These are phyloP conservation scores for Lentinula boryana DNA, from an alignment of 768 basidiomycete species.

Conservation along the genomic window DNA sequence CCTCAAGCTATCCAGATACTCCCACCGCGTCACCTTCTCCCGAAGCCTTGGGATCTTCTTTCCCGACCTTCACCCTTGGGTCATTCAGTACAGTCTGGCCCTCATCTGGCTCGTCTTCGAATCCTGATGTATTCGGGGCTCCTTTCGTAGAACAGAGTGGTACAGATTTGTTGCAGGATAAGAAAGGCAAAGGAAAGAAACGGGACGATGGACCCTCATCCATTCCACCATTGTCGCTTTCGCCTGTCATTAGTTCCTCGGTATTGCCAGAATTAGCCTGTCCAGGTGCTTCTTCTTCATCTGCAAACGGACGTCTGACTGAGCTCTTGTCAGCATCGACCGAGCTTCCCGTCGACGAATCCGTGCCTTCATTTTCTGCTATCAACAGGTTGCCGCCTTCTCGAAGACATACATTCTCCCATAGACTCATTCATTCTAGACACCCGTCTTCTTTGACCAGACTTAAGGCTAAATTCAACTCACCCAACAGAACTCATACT, in stretches of 20 bases:
- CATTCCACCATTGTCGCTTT: conserved; percentile 62
- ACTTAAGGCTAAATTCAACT: conserved; percentile 40
- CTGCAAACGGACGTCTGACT: not conserved
- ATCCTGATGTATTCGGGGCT: not conserved
- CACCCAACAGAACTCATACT: conserved; percentile 33
- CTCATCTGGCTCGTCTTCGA: conserved; percentile 8
- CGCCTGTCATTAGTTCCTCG: conserved; percentile 28
- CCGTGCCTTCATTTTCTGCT: conserved; percentile 16
- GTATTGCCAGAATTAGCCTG: not conserved
- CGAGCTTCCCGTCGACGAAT: not conserved
- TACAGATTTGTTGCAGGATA: not conserved
- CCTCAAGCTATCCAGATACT: conserved; percentile 17
- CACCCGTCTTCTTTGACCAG: conserved; percentile 40
- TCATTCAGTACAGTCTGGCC: conserved; percentile 12
- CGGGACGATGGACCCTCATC: conserved; percentile 41
- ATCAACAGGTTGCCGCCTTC: conserved; percentile 29
- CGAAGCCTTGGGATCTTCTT: conserved; percentile 18
- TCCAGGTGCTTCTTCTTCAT: not conserved
- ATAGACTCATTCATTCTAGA: conserved; percentile 38
- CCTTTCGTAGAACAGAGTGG: too few relatives aligned
- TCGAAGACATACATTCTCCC: conserved; percentile 54
- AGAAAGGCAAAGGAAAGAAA: conserved; percentile 57
- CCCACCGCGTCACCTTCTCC: conserved; percentile 20
- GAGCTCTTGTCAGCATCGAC: not conserved
- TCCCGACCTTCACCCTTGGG: conserved; percentile 10